A percentile compares a stretch with the other conserved stretches of the same genome.
Conservation (phyloP, 352 stramenopile species). For the Pythium grandisporangium region DNA sequence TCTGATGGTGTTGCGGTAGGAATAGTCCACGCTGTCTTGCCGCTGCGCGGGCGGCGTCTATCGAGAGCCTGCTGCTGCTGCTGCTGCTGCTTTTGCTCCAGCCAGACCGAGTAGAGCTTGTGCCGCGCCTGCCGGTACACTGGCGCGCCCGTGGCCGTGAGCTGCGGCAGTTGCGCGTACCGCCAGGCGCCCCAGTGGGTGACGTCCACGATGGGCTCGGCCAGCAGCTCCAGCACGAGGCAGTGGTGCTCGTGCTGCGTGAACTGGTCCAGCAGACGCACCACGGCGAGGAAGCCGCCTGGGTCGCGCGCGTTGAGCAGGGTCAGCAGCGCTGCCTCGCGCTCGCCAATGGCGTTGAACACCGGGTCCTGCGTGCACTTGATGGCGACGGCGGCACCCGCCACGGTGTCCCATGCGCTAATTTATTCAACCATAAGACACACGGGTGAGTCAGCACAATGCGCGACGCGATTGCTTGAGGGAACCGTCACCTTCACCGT, state of each 20-base stretch:
- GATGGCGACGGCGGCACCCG: slow-evolving; percentile 42
- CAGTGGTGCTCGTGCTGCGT: slow-evolving; percentile 40
- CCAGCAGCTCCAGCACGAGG: slow-evolving; percentile 63
- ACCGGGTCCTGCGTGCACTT: slow-evolving; percentile 46
- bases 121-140: neutral
- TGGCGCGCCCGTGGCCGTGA: slow-evolving; percentile 55
- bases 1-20: no score
- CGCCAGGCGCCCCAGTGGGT: slow-evolving; percentile 80
- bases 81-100: neutral
- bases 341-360: slow-evolving; percentile 46
- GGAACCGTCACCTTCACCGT: no score
- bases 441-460: neutral
- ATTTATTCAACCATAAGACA: no score
- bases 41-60: no score
- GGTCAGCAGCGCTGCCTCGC: slow-evolving; percentile 36
- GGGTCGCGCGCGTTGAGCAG: slow-evolving; percentile 28
- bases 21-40: no score
- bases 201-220: slow-evolving; percentile 89
- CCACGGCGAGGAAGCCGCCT: slow-evolving; percentile 28
- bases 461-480: neutral
- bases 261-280: slow-evolving; percentile 51
- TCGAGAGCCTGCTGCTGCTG: slow-evolving; percentile 20
- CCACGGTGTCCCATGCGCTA: slow-evolving; percentile 40
- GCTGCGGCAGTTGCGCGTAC: slow-evolving; percentile 61
- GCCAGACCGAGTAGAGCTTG: no score